A percentile compares a stretch with the other conserved stretches of the same genome.
phyloP scores from a whole-genome alignment of 148 eudicot species.

The Fagopyrum tataricum region DNA sequence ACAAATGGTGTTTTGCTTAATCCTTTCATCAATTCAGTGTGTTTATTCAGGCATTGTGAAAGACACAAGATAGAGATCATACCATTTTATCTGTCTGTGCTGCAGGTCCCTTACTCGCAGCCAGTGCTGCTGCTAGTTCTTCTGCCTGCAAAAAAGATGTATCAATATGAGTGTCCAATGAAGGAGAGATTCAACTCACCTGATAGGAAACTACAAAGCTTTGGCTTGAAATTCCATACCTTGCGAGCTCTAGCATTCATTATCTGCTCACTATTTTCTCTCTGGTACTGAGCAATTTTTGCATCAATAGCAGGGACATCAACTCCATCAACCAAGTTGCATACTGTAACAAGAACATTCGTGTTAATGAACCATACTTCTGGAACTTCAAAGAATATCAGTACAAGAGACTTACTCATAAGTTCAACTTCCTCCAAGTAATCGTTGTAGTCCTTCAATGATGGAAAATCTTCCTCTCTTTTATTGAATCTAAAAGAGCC shows the following conservation, averaged over 20 bases:
- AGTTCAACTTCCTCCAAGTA: constrained; percentile 93
- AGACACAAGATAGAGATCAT: constrained; percentile 11
- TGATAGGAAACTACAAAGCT: neutral
- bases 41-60: neutral
- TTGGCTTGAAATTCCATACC: constrained; percentile 27
- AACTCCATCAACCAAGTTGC: constrained; percentile 70
- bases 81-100: constrained; percentile 49
- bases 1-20: neutral
- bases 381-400: neutral
- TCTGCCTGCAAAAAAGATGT: constrained; percentile 46
- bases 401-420: constrained; percentile 60
- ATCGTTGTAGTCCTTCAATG: constrained; percentile 83
- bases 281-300: constrained; percentile 58
- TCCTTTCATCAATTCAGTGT: neutral
- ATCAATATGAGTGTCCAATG: neutral
- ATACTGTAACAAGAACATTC: constrained; percentile 37
- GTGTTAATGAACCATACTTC: neutral
- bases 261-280: constrained; percentile 86
- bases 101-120: constrained; percentile 62
- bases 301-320: constrained; percentile 79
- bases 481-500: constrained; percentile 58
- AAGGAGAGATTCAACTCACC: neutral
- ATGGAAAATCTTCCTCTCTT: constrained; percentile 83
- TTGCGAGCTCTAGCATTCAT: constrained; percentile 86
- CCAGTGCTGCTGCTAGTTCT: constrained; percentile 83